phyloP scores from a whole-genome alignment of 257 asterid species.

The Anisodus acutangulus region DNA sequence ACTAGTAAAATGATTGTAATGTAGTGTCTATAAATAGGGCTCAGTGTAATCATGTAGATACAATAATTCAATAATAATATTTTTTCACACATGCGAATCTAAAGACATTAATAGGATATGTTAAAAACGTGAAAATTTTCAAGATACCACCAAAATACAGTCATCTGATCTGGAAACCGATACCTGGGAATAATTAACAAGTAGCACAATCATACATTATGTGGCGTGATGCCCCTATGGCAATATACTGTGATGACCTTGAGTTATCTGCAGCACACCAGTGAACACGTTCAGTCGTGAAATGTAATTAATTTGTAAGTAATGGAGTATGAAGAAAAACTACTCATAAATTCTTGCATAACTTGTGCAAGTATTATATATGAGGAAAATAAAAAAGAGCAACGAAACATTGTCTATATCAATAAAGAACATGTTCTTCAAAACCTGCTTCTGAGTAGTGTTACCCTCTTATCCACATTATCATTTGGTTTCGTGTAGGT shows the following conservation, averaged over 20 bases:
- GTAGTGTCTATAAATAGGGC: too few species aligned
- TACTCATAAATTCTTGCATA: background rate
- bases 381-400: too few species aligned
- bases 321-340: background rate
- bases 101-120: background rate
- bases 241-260: background rate
- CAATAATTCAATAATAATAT: background rate
- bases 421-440: background rate
- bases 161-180: background rate
- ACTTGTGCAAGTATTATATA: too few species aligned
- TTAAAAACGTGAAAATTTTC: background rate
- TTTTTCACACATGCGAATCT: background rate
- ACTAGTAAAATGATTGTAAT: too few species aligned
- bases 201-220: background rate
- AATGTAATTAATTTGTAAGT: background rate
- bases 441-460: background rate
- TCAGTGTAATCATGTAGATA: background rate
- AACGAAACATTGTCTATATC: too few species aligned
- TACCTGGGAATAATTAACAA: background rate
- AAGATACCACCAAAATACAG: background rate
- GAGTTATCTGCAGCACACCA: background rate
- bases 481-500: conserved; percentile 47
- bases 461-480: conserved; percentile 1
- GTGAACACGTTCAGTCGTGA: background rate
- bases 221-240: background rate